Conservation (phyloP, 176 grass and related monocot species). For the Pharus latifolius region DNA sequence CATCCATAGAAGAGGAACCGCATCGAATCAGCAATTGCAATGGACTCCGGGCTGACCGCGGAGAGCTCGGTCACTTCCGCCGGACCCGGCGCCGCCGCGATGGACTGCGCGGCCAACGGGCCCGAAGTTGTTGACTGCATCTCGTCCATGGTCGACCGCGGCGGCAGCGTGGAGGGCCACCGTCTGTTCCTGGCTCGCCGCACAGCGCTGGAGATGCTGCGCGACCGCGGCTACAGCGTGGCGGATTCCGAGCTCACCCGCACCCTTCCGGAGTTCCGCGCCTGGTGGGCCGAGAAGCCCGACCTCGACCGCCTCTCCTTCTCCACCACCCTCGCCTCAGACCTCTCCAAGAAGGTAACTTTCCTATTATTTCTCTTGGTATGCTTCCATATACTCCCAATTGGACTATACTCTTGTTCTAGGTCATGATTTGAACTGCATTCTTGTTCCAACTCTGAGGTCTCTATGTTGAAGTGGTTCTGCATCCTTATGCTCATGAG, state of each 20-base stretch:
- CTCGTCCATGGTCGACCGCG: slow-evolving; percentile 43
- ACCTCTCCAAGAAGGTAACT: slow-evolving; percentile 51
- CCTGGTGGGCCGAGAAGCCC: slow-evolving; percentile 35
- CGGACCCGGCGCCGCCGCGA: background rate
- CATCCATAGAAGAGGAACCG: no score
- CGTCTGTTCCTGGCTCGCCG: slow-evolving; percentile 83
- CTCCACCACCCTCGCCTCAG: slow-evolving; percentile 31
- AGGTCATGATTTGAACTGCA: background rate
- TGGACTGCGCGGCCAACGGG: background rate
- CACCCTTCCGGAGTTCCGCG: slow-evolving; percentile 68
- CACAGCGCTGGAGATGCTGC: slow-evolving; percentile 82
- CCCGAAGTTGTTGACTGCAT: slow-evolving; percentile 35
- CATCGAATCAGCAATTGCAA: background rate
- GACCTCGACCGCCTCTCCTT: slow-evolving; percentile 46
- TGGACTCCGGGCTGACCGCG: slow-evolving; percentile 13
- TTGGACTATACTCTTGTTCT: background rate
- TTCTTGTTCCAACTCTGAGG: background rate
- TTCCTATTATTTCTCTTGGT: background rate
- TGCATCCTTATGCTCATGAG: no score
- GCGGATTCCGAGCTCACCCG: slow-evolving; percentile 33
- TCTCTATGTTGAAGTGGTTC: no score
- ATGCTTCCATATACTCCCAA: background rate
- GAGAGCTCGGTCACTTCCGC: no score
- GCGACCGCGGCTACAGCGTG: slow-evolving; percentile 61
- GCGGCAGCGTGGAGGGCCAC: slow-evolving; percentile 48